phyloP scores from a whole-genome alignment of 495 filamentous ascomycete genomes.

The Penicillium egyptiacum region DNA sequence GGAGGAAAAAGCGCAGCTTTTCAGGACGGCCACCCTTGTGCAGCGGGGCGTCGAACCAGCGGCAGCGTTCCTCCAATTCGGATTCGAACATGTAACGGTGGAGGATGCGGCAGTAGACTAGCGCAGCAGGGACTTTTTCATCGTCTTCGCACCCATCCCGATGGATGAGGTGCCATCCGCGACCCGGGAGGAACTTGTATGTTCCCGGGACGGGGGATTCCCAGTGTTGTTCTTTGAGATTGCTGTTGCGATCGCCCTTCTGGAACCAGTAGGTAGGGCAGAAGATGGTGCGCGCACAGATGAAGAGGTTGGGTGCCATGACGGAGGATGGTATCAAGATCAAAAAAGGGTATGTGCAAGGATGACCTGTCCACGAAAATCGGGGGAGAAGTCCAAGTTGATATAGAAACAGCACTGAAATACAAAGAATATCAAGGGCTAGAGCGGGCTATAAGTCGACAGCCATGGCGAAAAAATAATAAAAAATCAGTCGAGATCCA shows the following conservation, averaged over 20 bases:
- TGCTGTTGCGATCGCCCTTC: conserved; percentile 38
- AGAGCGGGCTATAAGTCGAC: conserved; percentile 36
- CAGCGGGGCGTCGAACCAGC: conserved; percentile 39
- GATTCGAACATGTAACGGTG: conserved; percentile 48
- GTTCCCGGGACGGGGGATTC: conserved; percentile 46
- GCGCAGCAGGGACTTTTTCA: conserved; percentile 40
- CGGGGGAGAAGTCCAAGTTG: conserved; percentile 13
- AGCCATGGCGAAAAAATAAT: conserved; percentile 36
- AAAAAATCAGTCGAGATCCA: conserved; percentile 23
- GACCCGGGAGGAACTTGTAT: conserved; percentile 46
- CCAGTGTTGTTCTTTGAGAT: conserved; percentile 47
- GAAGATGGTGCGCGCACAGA: conserved; percentile 42
- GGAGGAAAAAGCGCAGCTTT: conserved; percentile 43
- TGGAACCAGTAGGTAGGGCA: conserved; percentile 50
- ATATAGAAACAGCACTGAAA: conserved; percentile 25
- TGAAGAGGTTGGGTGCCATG: conserved; percentile 50
- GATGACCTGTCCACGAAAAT: conserved; percentile 13
- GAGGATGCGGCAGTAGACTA: conserved; percentile 50
- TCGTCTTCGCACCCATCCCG: conserved; percentile 39
- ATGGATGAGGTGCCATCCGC: conserved; percentile 46
- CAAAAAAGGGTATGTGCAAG: background rate
- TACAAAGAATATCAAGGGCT: conserved; percentile 22
- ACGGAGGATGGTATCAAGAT: conserved; percentile 10
- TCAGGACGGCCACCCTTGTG: conserved; percentile 38
- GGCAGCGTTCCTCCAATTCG: conserved; percentile 45